phyloP scores from a whole-genome alignment of 2,329 filamentous ascomycete species.

The Cladosporium sp. region DNA sequence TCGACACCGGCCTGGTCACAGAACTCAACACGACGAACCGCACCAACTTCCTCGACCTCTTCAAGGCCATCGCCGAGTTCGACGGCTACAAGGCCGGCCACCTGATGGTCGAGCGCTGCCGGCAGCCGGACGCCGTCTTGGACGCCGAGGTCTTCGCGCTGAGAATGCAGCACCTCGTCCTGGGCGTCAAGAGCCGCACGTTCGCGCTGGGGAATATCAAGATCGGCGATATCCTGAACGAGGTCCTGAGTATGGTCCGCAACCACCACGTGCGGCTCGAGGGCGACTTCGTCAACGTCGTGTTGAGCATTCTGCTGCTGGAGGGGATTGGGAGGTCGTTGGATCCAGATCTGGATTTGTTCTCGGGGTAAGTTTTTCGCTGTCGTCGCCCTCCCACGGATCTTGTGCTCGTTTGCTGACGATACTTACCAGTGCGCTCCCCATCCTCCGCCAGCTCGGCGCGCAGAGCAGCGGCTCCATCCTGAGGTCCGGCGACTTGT shows the following conservation, averaged over 20 bases:
- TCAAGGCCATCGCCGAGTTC: slow-evolving; percentile 92
- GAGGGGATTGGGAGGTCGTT: slow-evolving; percentile 88
- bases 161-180: slow-evolving; percentile 93
- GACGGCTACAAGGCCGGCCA: slow-evolving; percentile 93
- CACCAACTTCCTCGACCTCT: slow-evolving; percentile 86
- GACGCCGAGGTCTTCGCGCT: slow-evolving; percentile 87
- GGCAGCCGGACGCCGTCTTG: slow-evolving; percentile 83
- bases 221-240: slow-evolving; percentile 88
- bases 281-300: slow-evolving; percentile 97
- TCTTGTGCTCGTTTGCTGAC: too few relatives aligned
- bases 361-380: slow-evolving; percentile 52
- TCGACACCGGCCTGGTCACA: slow-evolving; percentile 92
- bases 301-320: slow-evolving; percentile 85
- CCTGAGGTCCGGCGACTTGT: slow-evolving; percentile 43
- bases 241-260: slow-evolving; percentile 87
- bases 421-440: slow-evolving; percentile 58
- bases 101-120: slow-evolving; percentile 91
- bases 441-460: slow-evolving; percentile 82
- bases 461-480: slow-evolving; percentile 62
- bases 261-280: slow-evolving; percentile 88
- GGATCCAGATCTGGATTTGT: slow-evolving; percentile 80
- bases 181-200: slow-evolving; percentile 83
- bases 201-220: slow-evolving; percentile 90
- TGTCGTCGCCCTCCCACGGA: too few relatives aligned
- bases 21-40: slow-evolving; percentile 84